These are phyloP conservation scores for Colletotrichum camelliae DNA, from an alignment of 2,329 filamentous ascomycete genomes.

Conservation along the genomic window DNA sequence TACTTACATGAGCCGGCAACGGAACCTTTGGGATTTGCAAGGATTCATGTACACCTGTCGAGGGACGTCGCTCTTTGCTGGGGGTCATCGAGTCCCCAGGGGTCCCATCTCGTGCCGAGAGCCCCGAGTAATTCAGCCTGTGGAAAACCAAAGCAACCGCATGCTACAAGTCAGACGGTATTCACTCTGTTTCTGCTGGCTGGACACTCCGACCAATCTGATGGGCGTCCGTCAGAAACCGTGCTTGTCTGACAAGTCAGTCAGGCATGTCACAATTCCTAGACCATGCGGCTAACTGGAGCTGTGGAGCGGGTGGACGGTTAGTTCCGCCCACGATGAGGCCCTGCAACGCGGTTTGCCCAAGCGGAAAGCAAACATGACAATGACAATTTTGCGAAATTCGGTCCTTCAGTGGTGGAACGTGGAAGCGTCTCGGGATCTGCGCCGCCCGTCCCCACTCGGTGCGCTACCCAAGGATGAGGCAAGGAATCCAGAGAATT, in stretches of 20 bases:
- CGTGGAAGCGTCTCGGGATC: not conserved
- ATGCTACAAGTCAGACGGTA: not conserved
- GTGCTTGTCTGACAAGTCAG: not conserved
- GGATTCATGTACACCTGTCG: not conserved
- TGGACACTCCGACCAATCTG: not conserved
- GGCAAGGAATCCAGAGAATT: not conserved
- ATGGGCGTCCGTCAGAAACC: not conserved
- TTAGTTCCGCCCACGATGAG: not conserved
- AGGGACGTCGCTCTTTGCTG: not conserved
- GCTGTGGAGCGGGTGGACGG: constrained; percentile 1
- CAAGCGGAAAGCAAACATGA: not conserved
- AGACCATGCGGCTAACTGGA: not conserved
- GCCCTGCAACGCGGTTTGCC: not conserved
- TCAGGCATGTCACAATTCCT: not conserved
- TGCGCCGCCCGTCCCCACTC: not conserved
- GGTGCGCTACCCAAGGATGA: not conserved
- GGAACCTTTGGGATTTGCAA: not conserved
- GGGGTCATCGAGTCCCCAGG: not conserved
- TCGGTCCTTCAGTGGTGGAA: not conserved
- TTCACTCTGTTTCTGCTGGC: not conserved
- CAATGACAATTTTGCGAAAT: not conserved
- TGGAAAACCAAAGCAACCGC: not conserved
- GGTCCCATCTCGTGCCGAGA: not conserved
- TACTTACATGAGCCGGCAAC: not conserved
- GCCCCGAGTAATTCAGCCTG: not conserved